Evolutionary conservation across 208 protist species (phyloP), one percentile per base, ranked within the genome.

Genomic region (Trypanosoma conorhini): DNA sequence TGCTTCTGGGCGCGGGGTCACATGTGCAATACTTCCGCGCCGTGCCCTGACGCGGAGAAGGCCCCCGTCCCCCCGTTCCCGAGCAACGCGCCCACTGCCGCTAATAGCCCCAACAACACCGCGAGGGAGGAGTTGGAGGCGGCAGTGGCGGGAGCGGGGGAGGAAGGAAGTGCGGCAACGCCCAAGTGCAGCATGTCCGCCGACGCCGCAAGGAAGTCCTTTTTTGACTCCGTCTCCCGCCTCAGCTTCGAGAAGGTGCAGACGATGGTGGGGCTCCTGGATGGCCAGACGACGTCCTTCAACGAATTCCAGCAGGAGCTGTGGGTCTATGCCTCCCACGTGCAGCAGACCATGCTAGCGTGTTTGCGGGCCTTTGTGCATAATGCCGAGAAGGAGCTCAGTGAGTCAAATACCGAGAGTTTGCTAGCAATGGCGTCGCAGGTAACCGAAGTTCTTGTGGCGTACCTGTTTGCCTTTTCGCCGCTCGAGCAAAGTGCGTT

Each of bases 241-340:
- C 62, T 76, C 58, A 46, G 48, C 17, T 63, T 69, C 68, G 67
- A 65, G 30, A 68, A 76, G 60, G 40, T 72, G 13, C 26, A 46
- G 48, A 17, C 10, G 19, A 70, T 68, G 50, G 60, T 77, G 3
- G 33, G 52, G 48, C 64, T 62, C 0, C 33, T 77, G n/a, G 66
- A 72, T 52, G 72, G 72, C 57, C 19, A 57, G 21, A n/a, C 33
- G 3, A 62, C 46, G 26, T 64, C 74, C 19, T 62, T 79, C 59
- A 38, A 54, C 22, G 33, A 56, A 24, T 74, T 74, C 61, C 62
- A 67, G 26, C 48, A 44, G 38, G n/a, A 28, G 24, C 30, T 79
- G 10, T 67, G 74, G 59, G 50, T 62, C 0, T 79, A 79, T 30
- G 59, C 74, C 0, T 70, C 67, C 5, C 55, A 50, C 26, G 67